Percentiles rank a stretch among this genome's conserved stretches.
These are phyloP conservation scores for Cladobotryum protrusum DNA, from an alignment of 2,329 filamentous ascomycete genomes.

Conservation along the genomic window DNA sequence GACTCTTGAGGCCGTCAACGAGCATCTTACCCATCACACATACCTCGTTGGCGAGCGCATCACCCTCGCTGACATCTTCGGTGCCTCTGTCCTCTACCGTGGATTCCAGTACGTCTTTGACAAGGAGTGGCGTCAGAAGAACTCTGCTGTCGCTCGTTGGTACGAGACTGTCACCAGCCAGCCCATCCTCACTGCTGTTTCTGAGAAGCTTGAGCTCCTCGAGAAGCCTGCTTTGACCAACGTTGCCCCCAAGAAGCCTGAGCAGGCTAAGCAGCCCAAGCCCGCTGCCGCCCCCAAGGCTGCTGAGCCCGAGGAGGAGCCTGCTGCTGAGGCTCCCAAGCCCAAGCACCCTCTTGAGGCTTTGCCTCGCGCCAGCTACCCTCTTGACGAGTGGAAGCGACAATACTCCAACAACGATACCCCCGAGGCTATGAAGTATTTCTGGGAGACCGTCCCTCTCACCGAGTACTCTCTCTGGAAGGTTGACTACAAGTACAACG, in stretches of 20 bases:
- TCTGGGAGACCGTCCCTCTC: slow-evolving; percentile 94
- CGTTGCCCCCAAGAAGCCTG: slow-evolving; percentile 70
- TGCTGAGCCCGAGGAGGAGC: slow-evolving; percentile 25
- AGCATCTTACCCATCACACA: slow-evolving; percentile 86
- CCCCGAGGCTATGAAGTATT: slow-evolving; percentile 82
- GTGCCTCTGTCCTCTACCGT: slow-evolving; percentile 69
- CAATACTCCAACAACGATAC: slow-evolving; percentile 97
- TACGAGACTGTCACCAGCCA: slow-evolving; percentile 92
- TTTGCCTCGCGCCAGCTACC: slow-evolving; percentile 71
- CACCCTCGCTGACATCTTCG: slow-evolving; percentile 92
- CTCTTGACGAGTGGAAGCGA: slow-evolving; percentile 97
- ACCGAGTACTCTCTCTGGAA: slow-evolving; percentile 95
- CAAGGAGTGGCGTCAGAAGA: slow-evolving; percentile 74
- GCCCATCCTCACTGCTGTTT: slow-evolving; percentile 78
- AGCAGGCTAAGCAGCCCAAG: slow-evolving; percentile 53
- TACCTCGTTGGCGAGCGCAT: slow-evolving; percentile 97
- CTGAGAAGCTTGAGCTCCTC: slow-evolving; percentile 68
- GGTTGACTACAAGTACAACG: slow-evolving; percentile 97
- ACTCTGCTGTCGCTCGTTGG: slow-evolving; percentile 90
- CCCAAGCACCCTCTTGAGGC: slow-evolving; percentile 92
- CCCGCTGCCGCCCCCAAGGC: slow-evolving; percentile 19
- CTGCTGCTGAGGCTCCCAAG: slow-evolving; percentile 63
- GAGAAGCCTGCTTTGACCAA: slow-evolving; percentile 72
- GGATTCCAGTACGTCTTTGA: slow-evolving; percentile 94
- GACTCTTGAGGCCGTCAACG: slow-evolving; percentile 68